A percentile compares a stretch with the other conserved stretches of the same genome.
phyloP scores from a whole-genome alignment of 2,329 filamentous ascomycete species.

The Fusarium oligoseptatum region DNA sequence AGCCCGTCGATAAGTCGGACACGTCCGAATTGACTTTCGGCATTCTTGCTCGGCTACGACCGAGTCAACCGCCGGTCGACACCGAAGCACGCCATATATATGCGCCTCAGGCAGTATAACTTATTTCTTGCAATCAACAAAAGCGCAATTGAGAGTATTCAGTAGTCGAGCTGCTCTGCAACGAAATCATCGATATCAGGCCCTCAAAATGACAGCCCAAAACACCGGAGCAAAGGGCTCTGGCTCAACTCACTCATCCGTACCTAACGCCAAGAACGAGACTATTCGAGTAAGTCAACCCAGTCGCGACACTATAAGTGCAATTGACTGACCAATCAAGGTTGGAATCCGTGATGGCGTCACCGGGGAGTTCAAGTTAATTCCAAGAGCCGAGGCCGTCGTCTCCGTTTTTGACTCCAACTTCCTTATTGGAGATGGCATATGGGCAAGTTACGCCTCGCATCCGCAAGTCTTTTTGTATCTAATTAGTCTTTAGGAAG shows the following conservation, averaged over 20 bases:
- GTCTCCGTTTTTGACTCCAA: background rate
- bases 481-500: background rate
- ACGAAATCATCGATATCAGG: background rate
- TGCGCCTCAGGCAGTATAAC: background rate
- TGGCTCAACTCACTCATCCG: background rate
- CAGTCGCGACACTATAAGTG: background rate
- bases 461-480: no score
- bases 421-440: background rate
- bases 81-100: conserved; percentile 1
- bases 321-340: background rate
- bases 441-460: background rate
- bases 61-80: conserved; percentile 1
- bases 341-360: background rate
- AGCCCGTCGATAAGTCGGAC: background rate
- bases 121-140: background rate
- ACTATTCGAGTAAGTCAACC: background rate
- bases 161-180: background rate
- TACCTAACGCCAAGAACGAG: background rate
- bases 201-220: background rate
- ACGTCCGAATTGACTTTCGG: background rate
- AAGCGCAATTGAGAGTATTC: background rate
- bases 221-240: background rate
- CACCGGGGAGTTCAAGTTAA: background rate
- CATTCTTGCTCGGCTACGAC: background rate
- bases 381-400: background rate